Conservation (phyloP, 768 basidiomycete genomes). For the Hericium rajendrae region DNA sequence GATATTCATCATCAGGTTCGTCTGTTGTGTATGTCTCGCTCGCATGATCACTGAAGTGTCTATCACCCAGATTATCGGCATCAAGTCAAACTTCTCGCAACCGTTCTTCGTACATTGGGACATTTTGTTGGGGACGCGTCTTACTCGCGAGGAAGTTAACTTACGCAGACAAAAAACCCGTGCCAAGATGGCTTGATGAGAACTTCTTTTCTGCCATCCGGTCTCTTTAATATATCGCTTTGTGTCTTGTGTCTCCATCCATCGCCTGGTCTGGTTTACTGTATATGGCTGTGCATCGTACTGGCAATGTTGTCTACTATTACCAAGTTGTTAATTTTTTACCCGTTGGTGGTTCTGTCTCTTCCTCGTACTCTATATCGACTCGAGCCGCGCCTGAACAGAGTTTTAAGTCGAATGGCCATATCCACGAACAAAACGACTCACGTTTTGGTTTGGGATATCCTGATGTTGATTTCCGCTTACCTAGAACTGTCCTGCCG, state of each 20-base stretch:
- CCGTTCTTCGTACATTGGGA: conserved; percentile 98
- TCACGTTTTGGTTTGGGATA: conserved; percentile 26
- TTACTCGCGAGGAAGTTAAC: conserved; percentile 64
- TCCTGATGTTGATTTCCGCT: conserved; percentile 48
- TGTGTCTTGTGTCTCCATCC: neutral
- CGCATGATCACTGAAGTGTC: neutral
- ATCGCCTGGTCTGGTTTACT: neutral
- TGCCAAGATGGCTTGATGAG: conserved; percentile 1
- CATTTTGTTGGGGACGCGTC: conserved; percentile 67
- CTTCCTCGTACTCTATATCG: conserved; percentile 95
- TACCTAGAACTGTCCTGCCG: conserved; percentile 39
- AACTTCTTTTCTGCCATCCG: neutral
- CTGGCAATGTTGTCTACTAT: neutral
- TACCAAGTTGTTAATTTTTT: neutral
- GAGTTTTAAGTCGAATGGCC: neutral
- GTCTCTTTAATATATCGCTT: neutral
- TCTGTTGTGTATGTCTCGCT: conserved; percentile 1
- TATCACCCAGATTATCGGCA: conserved; percentile 51
- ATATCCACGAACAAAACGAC: neutral
- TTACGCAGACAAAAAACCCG: conserved; percentile 22
- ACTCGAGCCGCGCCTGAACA: conserved; percentile 63
- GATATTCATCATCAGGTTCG: conserved; percentile 93
- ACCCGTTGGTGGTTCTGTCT: conserved; percentile 42
- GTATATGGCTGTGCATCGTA: too few species aligned
- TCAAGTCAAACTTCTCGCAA: conserved; percentile 93